These are phyloP conservation scores for Cochlearia excelsa DNA, from an alignment of 345 rosid species.

Conservation along the genomic window DNA sequence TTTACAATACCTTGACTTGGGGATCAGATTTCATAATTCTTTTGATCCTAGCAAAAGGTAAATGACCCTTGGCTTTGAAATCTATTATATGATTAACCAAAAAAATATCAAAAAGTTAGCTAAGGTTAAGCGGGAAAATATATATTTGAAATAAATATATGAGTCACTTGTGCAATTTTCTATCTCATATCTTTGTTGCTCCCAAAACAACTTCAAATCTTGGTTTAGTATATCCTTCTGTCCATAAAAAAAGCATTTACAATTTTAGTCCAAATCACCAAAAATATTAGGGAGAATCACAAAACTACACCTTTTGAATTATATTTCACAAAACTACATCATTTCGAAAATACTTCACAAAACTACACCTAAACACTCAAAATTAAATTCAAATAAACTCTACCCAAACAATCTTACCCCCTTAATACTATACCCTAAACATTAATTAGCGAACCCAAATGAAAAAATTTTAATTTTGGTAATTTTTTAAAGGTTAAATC, in stretches of 20 bases:
- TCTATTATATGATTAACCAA: background rate
- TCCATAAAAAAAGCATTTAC: background rate
- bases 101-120: background rate
- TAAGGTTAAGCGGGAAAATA: background rate
- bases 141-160: background rate
- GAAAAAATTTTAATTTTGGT: too few species aligned
- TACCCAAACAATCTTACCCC: too few species aligned
- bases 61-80: background rate
- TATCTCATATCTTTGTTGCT: background rate
- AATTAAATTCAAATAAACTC: too few species aligned
- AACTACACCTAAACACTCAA: too few species aligned
- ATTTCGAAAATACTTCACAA: too few species aligned
- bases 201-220: constrained; percentile 1
- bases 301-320: too few species aligned
- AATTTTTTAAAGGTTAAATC: too few species aligned
- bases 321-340: too few species aligned
- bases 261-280: background rate
- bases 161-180: background rate
- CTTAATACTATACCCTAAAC: too few species aligned
- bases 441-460: too few species aligned
- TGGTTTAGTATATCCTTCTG: background rate
- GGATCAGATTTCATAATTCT: constrained; percentile 14
- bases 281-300: too few species aligned
- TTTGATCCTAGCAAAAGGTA: constrained; percentile 3
- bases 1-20: constrained; percentile 6